phyloP scores from a whole-genome alignment of 345 rosid species.

The Dovyalis caffra region DNA sequence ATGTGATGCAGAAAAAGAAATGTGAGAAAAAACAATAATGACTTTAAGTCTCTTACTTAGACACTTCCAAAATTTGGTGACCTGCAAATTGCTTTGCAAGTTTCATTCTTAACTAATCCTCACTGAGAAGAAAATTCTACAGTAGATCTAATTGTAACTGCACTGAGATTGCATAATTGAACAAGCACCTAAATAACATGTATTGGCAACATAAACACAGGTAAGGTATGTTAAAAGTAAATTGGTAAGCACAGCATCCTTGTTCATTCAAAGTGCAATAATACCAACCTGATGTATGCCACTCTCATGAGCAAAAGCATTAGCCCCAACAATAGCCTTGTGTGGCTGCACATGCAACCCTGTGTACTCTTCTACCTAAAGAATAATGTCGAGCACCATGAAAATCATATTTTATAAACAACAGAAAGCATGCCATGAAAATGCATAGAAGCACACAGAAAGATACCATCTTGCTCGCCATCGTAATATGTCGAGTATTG shows the following conservation, averaged over 20 bases:
- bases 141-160: not conserved
- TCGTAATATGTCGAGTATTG: constrained; percentile 66
- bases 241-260: not conserved
- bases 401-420: not conserved
- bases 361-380: constrained; percentile 89
- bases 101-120: not conserved
- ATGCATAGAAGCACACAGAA: not conserved
- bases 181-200: not conserved
- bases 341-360: constrained; percentile 90
- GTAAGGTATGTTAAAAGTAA: not conserved
- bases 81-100: not conserved
- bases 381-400: constrained; percentile 3
- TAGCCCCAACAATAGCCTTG: constrained; percentile 90
- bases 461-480: constrained; percentile 96
- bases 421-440: constrained; percentile 4
- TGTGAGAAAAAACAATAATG: not conserved
- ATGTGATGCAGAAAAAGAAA: not conserved
- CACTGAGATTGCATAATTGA: not conserved
- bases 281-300: constrained; percentile 86
- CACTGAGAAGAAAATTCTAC: not conserved
- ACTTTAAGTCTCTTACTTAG: not conserved
- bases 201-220: not conserved
- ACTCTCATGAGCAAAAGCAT: constrained; percentile 98
- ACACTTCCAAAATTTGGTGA: not conserved
- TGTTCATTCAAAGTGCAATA: not conserved